Conservation (phyloP, 1,284 basidiomycete species). For the Xanthoconium separans region DNA sequence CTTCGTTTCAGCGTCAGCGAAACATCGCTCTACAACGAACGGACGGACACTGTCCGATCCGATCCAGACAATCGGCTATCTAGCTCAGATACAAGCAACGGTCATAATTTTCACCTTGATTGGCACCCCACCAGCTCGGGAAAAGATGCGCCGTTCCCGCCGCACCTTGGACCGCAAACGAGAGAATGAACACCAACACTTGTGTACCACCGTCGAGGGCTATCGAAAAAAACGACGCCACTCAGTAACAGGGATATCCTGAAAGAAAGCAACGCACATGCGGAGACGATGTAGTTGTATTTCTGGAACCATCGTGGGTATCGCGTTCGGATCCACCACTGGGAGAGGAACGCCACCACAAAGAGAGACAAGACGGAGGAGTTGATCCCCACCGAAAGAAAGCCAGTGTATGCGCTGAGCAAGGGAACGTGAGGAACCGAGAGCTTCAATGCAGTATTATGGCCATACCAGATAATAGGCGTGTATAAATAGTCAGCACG, state of each 20-base stretch:
- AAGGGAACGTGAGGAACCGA: no score
- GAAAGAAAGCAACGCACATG: conserved; percentile 27
- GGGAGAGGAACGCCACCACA: no score
- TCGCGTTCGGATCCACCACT: conserved; percentile 41
- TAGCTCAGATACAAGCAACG: conserved; percentile 14
- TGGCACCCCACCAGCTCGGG: conserved; percentile 55
- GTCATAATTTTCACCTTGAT: conserved; percentile 37
- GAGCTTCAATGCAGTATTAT: not conserved
- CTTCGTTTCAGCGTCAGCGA: no score
- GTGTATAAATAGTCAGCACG: conserved; percentile 44
- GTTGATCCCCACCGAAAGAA: no score
- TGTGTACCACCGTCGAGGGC: conserved; percentile 64
- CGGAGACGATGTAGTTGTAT: conserved; percentile 47
- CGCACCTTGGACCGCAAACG: conserved; percentile 72
- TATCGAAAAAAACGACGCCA: not conserved
- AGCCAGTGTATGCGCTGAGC: no score
- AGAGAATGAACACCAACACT: conserved; percentile 69
- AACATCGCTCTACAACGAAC: no score
- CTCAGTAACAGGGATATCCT: no score
- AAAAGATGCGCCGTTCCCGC: conserved; percentile 40
- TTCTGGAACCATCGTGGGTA: conserved; percentile 55
- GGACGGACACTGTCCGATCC: no score
- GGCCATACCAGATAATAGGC: conserved; percentile 40
- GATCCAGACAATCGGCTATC: no score
- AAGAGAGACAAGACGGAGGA: no score